Conservation (phyloP, 139 green algal genomes). For the Haematococcus lacustris region DNA sequence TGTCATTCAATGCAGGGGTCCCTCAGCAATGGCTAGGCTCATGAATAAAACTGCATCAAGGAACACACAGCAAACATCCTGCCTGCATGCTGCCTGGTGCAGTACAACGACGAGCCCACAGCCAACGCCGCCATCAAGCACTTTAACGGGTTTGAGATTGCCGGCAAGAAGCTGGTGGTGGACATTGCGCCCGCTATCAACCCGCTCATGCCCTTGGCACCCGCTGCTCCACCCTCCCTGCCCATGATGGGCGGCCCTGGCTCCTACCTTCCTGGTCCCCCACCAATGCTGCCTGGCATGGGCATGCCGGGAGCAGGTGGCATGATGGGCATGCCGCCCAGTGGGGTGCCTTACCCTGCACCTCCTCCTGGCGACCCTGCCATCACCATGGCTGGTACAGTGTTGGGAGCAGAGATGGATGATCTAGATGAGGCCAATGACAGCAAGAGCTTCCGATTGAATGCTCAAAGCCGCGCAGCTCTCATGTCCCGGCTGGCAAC, state of each 20-base stretch:
- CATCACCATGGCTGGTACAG: not conserved
- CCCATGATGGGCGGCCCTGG: too few species aligned
- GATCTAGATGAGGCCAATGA: slow-evolving; percentile 50
- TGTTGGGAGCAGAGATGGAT: slow-evolving; percentile 13
- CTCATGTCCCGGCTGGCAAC: slow-evolving; percentile 83
- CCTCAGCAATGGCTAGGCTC: too few species aligned
- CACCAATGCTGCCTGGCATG: not conserved
- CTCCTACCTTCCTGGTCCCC: too few species aligned
- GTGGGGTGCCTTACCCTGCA: too few species aligned
- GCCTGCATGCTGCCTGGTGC: not conserved
- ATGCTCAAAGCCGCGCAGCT: slow-evolving; percentile 52
- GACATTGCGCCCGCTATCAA: slow-evolving; percentile 1
- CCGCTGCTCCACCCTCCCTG: too few species aligned
- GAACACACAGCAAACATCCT: not conserved
- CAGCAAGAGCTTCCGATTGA: slow-evolving; percentile 57
- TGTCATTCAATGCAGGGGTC: too few species aligned
- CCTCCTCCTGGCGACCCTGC: too few species aligned
- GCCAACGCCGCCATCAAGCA: slow-evolving; percentile 4
- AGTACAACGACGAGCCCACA: slow-evolving; percentile 7
- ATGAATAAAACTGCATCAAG: too few species aligned
- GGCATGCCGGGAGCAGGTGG: not conserved
- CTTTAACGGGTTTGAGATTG: slow-evolving; percentile 8
- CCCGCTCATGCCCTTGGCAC: too few species aligned
- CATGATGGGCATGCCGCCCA: too few species aligned
- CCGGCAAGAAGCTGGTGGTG: not conserved